These are phyloP conservation scores for Septoria linicola DNA, from an alignment of 2,329 filamentous ascomycete genomes.

Conservation along the genomic window DNA sequence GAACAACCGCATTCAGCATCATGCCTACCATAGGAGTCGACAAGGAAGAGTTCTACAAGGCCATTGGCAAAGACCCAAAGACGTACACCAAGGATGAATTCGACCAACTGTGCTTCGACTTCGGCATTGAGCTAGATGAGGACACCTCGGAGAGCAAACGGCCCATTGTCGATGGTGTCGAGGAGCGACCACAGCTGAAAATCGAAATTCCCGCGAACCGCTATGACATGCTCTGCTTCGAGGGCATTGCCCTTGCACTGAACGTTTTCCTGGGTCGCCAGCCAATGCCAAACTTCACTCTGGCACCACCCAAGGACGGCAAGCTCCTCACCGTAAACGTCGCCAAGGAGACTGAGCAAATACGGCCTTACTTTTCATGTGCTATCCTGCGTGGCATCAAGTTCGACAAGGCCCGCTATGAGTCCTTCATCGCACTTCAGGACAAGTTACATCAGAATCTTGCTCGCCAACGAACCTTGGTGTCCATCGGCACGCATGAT, in stretches of 20 bases:
- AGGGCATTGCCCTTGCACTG: constrained; percentile 91
- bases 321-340: constrained; percentile 80
- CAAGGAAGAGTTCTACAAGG: constrained; percentile 93
- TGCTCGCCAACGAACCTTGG: constrained; percentile 85
- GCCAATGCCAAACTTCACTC: constrained; percentile 73
- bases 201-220: constrained; percentile 95
- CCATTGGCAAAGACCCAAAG: constrained; percentile 70
- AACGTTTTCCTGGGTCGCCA: constrained; percentile 86
- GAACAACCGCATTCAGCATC: constrained; percentile 39
- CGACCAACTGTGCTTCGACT: constrained; percentile 97
- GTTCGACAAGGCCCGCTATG: constrained; percentile 87
- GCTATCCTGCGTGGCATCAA: constrained; percentile 87
- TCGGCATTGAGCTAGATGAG: constrained; percentile 96
- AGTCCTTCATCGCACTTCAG: constrained; percentile 95
- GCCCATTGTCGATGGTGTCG: constrained; percentile 71
- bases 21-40: constrained; percentile 98
- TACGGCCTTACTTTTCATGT: constrained; percentile 84
- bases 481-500: constrained; percentile 97
- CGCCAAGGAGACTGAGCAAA: constrained; percentile 61
- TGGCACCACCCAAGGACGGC: constrained; percentile 69
- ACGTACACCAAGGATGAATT: constrained; percentile 85
- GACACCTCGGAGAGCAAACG: constrained; percentile 77
- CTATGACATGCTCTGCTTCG: constrained; percentile 93
- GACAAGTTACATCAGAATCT: constrained; percentile 98
- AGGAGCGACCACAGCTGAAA: constrained; percentile 90